Evolutionary conservation across 176 grass and related monocot genomes (phyloP), one percentile per base, ranked within the genome.

Genomic region (Cenchrus americanus): DNA sequence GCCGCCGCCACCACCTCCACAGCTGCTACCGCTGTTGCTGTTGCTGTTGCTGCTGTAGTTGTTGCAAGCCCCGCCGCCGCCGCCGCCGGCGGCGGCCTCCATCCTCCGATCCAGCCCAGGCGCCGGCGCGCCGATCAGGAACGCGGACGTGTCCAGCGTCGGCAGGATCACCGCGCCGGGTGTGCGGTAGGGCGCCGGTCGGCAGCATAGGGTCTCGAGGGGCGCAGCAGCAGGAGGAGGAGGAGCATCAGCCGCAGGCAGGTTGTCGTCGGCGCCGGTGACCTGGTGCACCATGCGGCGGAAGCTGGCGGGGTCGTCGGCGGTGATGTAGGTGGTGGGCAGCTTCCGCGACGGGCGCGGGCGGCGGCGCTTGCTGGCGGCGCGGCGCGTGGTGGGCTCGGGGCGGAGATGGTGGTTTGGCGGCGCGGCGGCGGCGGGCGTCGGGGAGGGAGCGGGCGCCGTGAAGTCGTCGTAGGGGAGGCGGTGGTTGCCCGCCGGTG

Each of bases 291-390:
- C 88, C 83, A 90, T 86, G 66, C 65, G 83, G 10, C 83, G 83
- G 83, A 90, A 90, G 79, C 76, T 71, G 66, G 83, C 59, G 14
- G 83, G 49, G 83, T 86, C 83, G 83, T 86, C 83, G 21, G 83
- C 65, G 79, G 86, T 90, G 78, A 90, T 90, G 83, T 90, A 86
- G 11, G 79, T 90, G 40, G 79, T 86, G 4, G 88, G 88, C 47
- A 42, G 3, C 24, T 75, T 66, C 14, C 83, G 83, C 57, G 83
- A 82, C 79, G 88, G 83, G 13, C 88, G 88, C 57, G 83, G 83
- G 1, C 88, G 88, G 1, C 88, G 88, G 5, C 78, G 78, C 83
- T 66, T 88, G n/a, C n/a, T n/a, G 5, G 87, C 27, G 7, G 58
- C 12, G 57, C 88, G 78, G 0, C 71, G 88, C 13, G 60, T 3